Evolutionary conservation across 192 early-diverging fungal species (phyloP).

Genomic region (Phycomyces blakesleeanus): DNA sequence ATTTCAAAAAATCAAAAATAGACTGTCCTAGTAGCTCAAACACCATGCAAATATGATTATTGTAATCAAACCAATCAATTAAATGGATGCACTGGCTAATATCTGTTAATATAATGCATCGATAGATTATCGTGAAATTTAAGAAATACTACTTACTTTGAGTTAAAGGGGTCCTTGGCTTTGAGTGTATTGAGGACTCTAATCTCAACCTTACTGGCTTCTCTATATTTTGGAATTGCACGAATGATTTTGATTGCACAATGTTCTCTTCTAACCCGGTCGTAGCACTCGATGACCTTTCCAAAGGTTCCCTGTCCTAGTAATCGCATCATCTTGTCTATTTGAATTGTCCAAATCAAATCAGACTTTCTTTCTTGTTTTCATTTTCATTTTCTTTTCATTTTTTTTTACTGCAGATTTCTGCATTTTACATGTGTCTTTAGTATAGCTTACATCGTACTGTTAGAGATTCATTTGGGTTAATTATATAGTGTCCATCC

Average conservation of each 20-base stretch:
- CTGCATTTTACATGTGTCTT: background rate
- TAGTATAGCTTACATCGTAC: constrained; percentile 60
- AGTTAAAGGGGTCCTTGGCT: constrained; percentile 76
- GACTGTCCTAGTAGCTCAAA: constrained; percentile 88
- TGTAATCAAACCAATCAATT: constrained; percentile 80
- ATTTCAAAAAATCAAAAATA: constrained; percentile 97
- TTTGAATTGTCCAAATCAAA: background rate
- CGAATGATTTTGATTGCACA: constrained; percentile 95
- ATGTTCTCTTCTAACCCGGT: constrained; percentile 53
- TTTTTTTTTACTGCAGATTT: background rate
- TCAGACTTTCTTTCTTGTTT: too few species aligned
- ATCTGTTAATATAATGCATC: background rate
- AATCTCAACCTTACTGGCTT: constrained; percentile 90
- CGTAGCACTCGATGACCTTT: constrained; percentile 90
- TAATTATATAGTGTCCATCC: constrained; percentile 90
- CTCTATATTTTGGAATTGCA: constrained; percentile 91
- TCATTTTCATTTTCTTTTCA: too few species aligned
- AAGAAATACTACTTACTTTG: constrained; percentile 65
- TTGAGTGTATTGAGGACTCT: constrained; percentile 80
- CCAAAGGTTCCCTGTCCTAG: constrained; percentile 98
- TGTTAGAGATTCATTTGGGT: constrained; percentile 69
- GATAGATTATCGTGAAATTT: background rate
- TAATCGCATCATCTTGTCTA: constrained; percentile 79
- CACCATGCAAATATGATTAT: constrained; percentile 97
- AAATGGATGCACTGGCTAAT: constrained; percentile 88